A percentile compares a stretch with the other conserved stretches of the same genome.
These are phyloP conservation scores for Sclerotinia nivalis DNA, from an alignment of 2,329 filamentous ascomycete species.

Conservation along the genomic window DNA sequence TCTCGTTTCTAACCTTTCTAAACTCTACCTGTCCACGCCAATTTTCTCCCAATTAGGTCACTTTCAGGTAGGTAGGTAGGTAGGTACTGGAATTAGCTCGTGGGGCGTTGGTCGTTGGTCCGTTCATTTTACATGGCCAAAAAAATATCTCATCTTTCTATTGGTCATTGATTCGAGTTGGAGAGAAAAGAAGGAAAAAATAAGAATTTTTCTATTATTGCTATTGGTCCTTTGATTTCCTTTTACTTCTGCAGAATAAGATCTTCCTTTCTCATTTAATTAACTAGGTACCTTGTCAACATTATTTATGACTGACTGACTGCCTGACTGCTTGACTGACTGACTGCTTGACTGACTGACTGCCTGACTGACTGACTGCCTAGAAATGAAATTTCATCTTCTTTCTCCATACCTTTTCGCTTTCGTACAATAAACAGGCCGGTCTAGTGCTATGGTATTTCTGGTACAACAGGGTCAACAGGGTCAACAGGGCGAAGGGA, in stretches of 20 bases:
- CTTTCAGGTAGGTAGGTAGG: neutral
- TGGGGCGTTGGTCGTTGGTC: neutral
- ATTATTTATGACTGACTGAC: neutral
- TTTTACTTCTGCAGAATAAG: neutral
- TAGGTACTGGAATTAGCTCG: neutral
- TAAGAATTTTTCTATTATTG: neutral
- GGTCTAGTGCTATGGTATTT: no score
- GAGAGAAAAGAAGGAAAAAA: neutral
- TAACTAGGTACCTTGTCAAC: neutral
- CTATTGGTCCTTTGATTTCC: neutral
- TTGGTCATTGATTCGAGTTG: neutral
- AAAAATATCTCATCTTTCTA: neutral
- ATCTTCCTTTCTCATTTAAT: neutral
- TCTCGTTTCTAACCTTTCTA: neutral
- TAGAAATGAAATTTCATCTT: no score
- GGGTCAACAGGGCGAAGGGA: neutral
- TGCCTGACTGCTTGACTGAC: no score
- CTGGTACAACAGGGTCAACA: neutral
- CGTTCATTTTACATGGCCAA: neutral
- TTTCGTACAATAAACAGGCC: neutral
- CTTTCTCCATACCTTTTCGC: neutral
- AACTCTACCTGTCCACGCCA: neutral
- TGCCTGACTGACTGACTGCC: no score
- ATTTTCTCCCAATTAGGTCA: neutral
- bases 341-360: no score